A percentile compares a stretch with the other conserved stretches of the same genome.
Conservation (phyloP, 331 rosid species). For the Malus hybrid region DNA sequence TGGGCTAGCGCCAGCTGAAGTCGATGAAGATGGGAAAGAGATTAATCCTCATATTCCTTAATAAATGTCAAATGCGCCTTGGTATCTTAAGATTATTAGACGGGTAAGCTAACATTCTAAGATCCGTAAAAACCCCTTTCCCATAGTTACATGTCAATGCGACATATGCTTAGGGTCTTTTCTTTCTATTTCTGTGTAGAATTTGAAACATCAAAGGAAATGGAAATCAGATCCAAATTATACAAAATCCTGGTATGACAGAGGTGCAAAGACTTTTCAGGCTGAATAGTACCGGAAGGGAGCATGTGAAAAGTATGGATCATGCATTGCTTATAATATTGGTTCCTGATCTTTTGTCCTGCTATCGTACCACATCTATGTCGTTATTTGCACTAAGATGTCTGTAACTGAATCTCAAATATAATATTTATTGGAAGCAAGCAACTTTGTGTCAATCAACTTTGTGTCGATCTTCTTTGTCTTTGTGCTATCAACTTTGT, state of each 20-base stretch:
- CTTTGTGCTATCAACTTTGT: too few relatives aligned
- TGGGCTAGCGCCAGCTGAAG: conserved; percentile 54
- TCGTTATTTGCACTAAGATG: not conserved
- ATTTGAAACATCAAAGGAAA: conserved; percentile 58
- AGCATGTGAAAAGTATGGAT: conserved; percentile 47
- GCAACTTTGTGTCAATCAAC: too few relatives aligned
- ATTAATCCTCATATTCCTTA: conserved; percentile 21
- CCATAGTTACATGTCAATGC: not conserved
- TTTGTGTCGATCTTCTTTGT: too few relatives aligned
- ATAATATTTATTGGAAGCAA: too few relatives aligned
- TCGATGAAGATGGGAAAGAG: conserved; percentile 23
- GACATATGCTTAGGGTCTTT: not conserved
- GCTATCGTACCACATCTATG: not conserved
- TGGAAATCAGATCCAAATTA: conserved; percentile 49
- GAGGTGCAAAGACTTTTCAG: conserved; percentile 36
- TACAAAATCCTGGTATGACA: conserved; percentile 39
- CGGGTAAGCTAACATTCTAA: conserved; percentile 20
- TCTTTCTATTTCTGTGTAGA: conserved; percentile 6
- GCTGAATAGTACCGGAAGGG: conserved; percentile 45
- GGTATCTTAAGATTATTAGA: conserved; percentile 17
- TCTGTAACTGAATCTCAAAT: not conserved
- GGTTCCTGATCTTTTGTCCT: not conserved
- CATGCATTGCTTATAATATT: not conserved
- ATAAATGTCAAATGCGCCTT: conserved; percentile 17
- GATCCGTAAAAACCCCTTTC: not conserved